Evolutionary conservation across 75 land plant genomes (phyloP), one percentile per base, ranked within the genome.

Genomic region (Larix kaempferi): DNA sequence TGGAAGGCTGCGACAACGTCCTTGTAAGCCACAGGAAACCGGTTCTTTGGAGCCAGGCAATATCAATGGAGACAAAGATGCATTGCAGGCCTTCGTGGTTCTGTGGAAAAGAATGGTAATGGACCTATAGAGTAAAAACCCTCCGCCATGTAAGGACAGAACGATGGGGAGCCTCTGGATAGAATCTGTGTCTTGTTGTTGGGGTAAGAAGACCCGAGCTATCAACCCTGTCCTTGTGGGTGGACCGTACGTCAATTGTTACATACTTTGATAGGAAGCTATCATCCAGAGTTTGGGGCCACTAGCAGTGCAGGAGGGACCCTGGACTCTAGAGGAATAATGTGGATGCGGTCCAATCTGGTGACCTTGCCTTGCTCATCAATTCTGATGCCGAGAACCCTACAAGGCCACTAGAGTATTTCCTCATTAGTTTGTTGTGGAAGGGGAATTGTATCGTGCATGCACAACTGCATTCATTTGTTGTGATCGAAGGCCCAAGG

Each of bases 121-220:
- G 3, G 77, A 4, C 15, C 39, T 29, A 13, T 33, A 21, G 10
- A 59, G 0, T 10, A 19, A 0, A 65, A 59, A 60, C 14, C 54
- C 65, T 6, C 77, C 65, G 6, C 77, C 62, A n/a, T 76, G 77
- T n/a, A 39, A 37, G 21, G 58, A 60, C 17, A 59, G 10, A 14
- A 76, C 39, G 16, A 76, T 1, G 0, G 77, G 77, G 8, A 6
- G 15, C 19, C 25, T 23, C 14, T 35, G 14, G 27, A 21, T 5
- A 59, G 8, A 23, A 13, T 14, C 26, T 25, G 17, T 6, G 76
- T 29, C 59, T 0, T 54, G 41, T 22, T 73, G 17, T 14, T 22
- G 12, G 54, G 44, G 59, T 44, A 55, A 39, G 33, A 82, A 85
- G 14, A 85, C 19, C 12, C 84, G 84, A 27, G 75, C 79, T 85